phyloP scores from a whole-genome alignment of 1,284 basidiomycete genomes.

The Rhodotorula sp. region DNA sequence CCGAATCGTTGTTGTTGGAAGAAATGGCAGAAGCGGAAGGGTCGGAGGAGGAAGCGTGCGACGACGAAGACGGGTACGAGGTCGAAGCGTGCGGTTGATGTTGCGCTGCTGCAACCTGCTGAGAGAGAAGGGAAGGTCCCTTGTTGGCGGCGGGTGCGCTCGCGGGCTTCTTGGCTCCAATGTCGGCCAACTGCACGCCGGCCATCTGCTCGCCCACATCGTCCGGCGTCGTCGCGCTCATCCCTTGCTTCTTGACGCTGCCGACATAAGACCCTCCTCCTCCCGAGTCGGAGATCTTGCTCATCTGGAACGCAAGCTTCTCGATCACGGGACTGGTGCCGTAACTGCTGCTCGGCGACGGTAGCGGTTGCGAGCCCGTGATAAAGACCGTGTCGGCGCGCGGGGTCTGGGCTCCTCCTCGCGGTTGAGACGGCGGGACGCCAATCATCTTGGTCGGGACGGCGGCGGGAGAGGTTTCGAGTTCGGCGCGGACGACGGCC shows the following conservation, averaged over 20 bases:
- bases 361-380: slow-evolving; percentile 89
- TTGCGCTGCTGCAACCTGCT: slow-evolving; percentile 54
- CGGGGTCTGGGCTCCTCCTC: slow-evolving; percentile 96
- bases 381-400: slow-evolving; percentile 83
- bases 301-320: slow-evolving; percentile 91
- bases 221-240: slow-evolving; percentile 55
- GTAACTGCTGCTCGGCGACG: slow-evolving; percentile 69
- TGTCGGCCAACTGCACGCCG: slow-evolving; percentile 64
- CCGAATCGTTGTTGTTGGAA: slow-evolving; percentile 29
- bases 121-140: slow-evolving; percentile 76
- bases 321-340: slow-evolving; percentile 78
- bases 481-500: slow-evolving; percentile 81
- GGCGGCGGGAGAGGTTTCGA: slow-evolving; percentile 59
- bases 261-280: slow-evolving; percentile 22
- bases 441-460: slow-evolving; percentile 81
- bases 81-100: slow-evolving; percentile 12
- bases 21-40: not conserved
- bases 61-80: slow-evolving; percentile 7
- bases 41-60: slow-evolving; percentile 12
- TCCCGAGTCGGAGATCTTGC: slow-evolving; percentile 54
- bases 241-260: slow-evolving; percentile 45
- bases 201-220: slow-evolving; percentile 57
- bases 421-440: slow-evolving; percentile 89
- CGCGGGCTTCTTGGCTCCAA: slow-evolving; percentile 60
- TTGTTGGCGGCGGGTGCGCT: slow-evolving; percentile 51